Evolutionary conservation across 192 early-diverging fungal genomes (phyloP), one percentile per base, ranked within the genome.

Genomic region (Radiomyces spectabilis): DNA sequence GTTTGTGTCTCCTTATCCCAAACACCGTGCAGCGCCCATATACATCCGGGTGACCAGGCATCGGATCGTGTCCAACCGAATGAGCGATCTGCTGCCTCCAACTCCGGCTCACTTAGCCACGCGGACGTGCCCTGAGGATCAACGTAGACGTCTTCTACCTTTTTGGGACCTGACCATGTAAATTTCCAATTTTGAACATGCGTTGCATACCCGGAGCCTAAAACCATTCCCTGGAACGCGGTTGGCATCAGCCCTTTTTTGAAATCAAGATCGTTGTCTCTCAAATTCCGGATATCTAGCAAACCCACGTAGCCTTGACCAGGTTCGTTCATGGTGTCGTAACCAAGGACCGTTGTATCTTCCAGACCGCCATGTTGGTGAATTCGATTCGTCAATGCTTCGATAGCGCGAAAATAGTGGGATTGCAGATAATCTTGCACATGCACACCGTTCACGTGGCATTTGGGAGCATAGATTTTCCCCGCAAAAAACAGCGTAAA

Each of bases 291-390:
- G 5, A 81, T 43, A 40, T 80, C 72, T 15, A 65, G 58, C 0
- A 66, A 12, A 7, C 58, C 73, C 16, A 82, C 37, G 50, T 67
- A 82, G 7, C 79, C 79, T 6, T 66, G 66, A 13, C 69, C 69
- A 12, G 79, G 79, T 40, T 82, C 79, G 43, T 82, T 82, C 45
- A 82, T 61, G 7, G 77, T 71, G 24, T 82, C 79, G 43, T 73
- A 75, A 1, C 81, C 75, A 49, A 77, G 49, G 26, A 81, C 81
- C 16, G 73, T 55, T 10, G 66, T 57, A 13, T 69, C 63, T 38
- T 74, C 72, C 16, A 73, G 46, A 26, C 61, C 73, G 21, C 62
- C 68, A n/a, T n/a, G n/a, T 2, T 67, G 66, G 1, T 58, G 58
- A 30, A 80, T 75, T 37, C 55, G 53, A 21, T 65, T 38, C 37